A percentile compares a stretch with the other conserved stretches of the same genome.
These are phyloP conservation scores for Candida railenensis DNA, from an alignment of 805 yeast genomes.

Conservation along the genomic window DNA sequence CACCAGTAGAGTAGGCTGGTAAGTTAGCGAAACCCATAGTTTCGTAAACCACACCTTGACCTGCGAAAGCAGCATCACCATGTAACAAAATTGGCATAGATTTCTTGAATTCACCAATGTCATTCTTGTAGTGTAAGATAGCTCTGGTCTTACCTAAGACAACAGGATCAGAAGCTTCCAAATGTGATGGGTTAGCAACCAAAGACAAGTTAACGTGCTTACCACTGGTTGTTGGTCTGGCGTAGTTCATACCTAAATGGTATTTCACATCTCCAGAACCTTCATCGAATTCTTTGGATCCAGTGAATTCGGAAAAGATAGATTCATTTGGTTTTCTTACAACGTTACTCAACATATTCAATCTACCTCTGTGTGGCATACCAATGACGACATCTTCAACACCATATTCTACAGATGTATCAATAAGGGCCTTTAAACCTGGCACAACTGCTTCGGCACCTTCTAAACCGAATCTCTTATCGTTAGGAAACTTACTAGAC, in stretches of 20 bases:
- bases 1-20: slow-evolving; percentile 97
- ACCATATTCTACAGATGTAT: slow-evolving; percentile 87
- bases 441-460: slow-evolving; percentile 98
- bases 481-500: slow-evolving; percentile 95
- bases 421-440: slow-evolving; percentile 94
- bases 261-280: slow-evolving; percentile 99
- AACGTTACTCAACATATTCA: slow-evolving; percentile 95
- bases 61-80: slow-evolving; percentile 99
- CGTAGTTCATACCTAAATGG: slow-evolving; percentile 98
- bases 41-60: slow-evolving; percentile 98
- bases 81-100: slow-evolving; percentile 92
- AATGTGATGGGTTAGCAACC: slow-evolving; percentile 98
- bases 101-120: slow-evolving; percentile 76
- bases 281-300: slow-evolving; percentile 86
- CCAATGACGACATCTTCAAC: slow-evolving; percentile 96
- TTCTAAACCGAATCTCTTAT: slow-evolving; percentile 97
- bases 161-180: slow-evolving; percentile 99
- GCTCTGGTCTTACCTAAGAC: slow-evolving; percentile 98
- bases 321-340: slow-evolving; percentile 99
- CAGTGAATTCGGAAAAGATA: slow-evolving; percentile 93
- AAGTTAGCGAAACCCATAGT: slow-evolving; percentile 91
- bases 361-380: slow-evolving; percentile 99
- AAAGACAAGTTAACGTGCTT: slow-evolving; percentile 91
- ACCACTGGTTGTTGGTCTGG: slow-evolving; percentile 98
- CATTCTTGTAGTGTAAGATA: slow-evolving; percentile 86